These are phyloP conservation scores for Monilinia aucupariae DNA, from an alignment of 2,329 filamentous ascomycete genomes.

Conservation along the genomic window DNA sequence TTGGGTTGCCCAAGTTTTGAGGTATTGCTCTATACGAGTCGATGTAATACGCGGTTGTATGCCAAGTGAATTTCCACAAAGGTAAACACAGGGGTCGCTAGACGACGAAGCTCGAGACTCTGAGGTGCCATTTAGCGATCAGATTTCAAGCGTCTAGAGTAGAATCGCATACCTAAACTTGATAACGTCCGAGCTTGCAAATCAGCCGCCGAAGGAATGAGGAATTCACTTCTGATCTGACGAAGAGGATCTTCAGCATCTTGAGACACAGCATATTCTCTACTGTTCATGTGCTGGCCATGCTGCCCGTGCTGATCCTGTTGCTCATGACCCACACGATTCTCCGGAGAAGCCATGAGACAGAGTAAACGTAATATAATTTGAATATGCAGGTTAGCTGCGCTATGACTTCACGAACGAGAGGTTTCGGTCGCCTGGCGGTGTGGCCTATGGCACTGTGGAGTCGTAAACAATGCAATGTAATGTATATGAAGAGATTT, in stretches of 20 bases:
- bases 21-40: constrained; percentile 61
- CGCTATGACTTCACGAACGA: constrained; percentile 10
- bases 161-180: constrained; percentile 24
- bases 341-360: constrained; percentile 22
- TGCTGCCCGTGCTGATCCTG: constrained; percentile 12
- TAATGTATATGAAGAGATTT: constrained; percentile 10
- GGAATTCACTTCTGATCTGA: constrained; percentile 63
- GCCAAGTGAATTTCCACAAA: constrained; percentile 76
- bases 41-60: constrained; percentile 63
- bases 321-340: constrained; percentile 17
- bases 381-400: constrained; percentile 19
- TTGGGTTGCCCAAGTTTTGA: constrained; percentile 70
- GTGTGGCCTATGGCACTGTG: constrained; percentile 6
- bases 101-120: constrained; percentile 25
- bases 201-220: constrained; percentile 69
- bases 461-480: too few relatives aligned
- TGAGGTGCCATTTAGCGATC: constrained; percentile 12
- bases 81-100: constrained; percentile 48
- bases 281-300: constrained; percentile 26
- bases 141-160: constrained; percentile 10
- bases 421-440: constrained; percentile 6
- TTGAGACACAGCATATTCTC: constrained; percentile 38
- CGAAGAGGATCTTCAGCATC: constrained; percentile 58
- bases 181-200: constrained; percentile 47
- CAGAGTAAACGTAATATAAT: constrained; percentile 26